These are phyloP conservation scores for Hordeum pubiflorum DNA, from an alignment of 202 grass and related monocot species.

Conservation along the genomic window DNA sequence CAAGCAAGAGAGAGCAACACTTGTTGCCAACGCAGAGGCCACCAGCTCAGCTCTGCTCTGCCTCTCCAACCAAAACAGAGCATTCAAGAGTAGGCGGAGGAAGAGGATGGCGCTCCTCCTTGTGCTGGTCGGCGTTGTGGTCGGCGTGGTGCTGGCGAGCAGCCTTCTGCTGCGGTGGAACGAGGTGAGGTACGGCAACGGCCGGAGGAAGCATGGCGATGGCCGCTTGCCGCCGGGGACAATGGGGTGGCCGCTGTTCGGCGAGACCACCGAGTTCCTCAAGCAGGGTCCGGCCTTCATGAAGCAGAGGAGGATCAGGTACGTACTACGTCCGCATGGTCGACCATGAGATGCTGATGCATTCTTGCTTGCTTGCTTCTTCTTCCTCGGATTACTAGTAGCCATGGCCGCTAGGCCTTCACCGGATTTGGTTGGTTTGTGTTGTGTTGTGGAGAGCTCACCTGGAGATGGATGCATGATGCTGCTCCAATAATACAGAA, in stretches of 20 bases:
- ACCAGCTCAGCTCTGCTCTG: too few species aligned
- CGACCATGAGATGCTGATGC: too few species aligned
- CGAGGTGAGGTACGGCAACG: slow-evolving; percentile 58
- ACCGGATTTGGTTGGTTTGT: too few species aligned
- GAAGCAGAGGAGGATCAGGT: slow-evolving; percentile 77
- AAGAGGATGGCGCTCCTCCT: slow-evolving; percentile 34
- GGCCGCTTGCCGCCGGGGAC: slow-evolving; percentile 55
- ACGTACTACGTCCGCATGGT: too few species aligned
- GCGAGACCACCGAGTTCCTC: slow-evolving; percentile 95
- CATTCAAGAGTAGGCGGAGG: neutral
- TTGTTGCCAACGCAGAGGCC: too few species aligned
- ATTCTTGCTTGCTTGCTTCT: too few species aligned
- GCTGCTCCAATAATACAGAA: too few species aligned
- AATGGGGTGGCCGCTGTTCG: slow-evolving; percentile 93
- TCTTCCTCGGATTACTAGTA: neutral
- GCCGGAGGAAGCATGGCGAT: slow-evolving; percentile 34
- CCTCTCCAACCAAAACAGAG: neutral
- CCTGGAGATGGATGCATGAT: too few species aligned
- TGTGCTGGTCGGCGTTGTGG: neutral
- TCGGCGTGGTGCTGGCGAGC: slow-evolving; percentile 32
- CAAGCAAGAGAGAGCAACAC: too few species aligned
- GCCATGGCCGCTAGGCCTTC: too few species aligned
- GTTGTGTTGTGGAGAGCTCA: too few species aligned
- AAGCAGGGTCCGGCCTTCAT: slow-evolving; percentile 81
- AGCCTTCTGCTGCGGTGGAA: slow-evolving; percentile 76